Evolutionary conservation across 1,284 basidiomycete species (phyloP), one percentile per base, ranked within the genome.

Genomic region (Ustilago bromivora): DNA sequence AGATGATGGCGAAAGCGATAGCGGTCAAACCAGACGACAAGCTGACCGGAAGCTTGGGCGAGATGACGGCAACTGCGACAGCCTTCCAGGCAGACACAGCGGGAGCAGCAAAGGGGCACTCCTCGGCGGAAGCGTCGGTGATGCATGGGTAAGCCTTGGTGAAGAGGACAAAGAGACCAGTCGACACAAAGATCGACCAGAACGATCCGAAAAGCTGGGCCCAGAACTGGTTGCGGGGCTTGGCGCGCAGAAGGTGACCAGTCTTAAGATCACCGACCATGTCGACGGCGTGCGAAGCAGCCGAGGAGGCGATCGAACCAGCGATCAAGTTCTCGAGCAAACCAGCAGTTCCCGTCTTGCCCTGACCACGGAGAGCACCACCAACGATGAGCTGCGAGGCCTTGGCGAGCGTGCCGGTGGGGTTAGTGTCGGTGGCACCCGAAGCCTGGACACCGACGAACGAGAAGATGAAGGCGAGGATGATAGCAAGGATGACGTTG

Each of bases 241-340:
- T 91, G 34, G 91, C 90, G 53, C 91, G 88, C 13, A 92, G 88
- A 64, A 92, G 88, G 85, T 92, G 91, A 66, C 90, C 91, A 9
- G 92, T 91, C 87, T 92, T 92, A 78, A 92, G 86, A 80, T 92
- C 92, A 67, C 91, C 90, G 69, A 91, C 90, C 91, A 92, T 92
- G 84, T 92, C 92, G 57, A 89, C 87, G 28, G 90, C 88, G 83
- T 91, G 90, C 31, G 88, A 89, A 28, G 91, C 90, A 55, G 90
- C 89, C 43, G 89, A 90, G 52, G 88, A 90, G 28, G 91, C 88
- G 77, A 91, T 88, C 85, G 82, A 83, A 36, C 91, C 91, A 55
- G 90, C 90, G 23, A 89, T 86, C 79, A 91, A 85, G 85, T 92
- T 92, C 83, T 91, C 87, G 35, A 88, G 88, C 74, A 89, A 88